Evolutionary conservation across 306 rosid species (phyloP).

Genomic region (Echinosophora koreensis): DNA sequence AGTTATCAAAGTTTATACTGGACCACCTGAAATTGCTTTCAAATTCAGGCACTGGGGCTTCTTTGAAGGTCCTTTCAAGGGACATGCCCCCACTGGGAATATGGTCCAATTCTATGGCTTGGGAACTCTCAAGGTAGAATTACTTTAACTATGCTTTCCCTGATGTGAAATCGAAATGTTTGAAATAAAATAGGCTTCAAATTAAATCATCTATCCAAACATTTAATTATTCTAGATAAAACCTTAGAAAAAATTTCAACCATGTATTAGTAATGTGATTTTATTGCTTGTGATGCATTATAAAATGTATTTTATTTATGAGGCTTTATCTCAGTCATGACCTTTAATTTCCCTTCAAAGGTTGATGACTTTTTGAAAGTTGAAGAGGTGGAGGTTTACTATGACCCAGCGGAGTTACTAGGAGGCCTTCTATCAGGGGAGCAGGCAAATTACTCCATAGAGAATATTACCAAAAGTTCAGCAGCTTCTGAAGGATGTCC

Average conservation of each 20-base stretch:
- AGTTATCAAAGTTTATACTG: slow-evolving; percentile 66
- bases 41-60: slow-evolving; percentile 91
- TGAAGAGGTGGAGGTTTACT: slow-evolving; percentile 78
- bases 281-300: background rate
- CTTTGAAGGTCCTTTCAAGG: slow-evolving; percentile 81
- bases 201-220: background rate
- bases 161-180: background rate
- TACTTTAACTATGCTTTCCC: background rate
- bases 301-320: background rate
- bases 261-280: background rate
- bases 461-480: slow-evolving; percentile 36
- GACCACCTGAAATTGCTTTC: slow-evolving; percentile 76
- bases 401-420: slow-evolving; percentile 74
- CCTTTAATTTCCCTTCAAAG: slow-evolving; percentile 40
- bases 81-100: slow-evolving; percentile 67
- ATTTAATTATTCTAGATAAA: background rate
- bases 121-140: slow-evolving; percentile 74
- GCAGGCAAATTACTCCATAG: background rate
- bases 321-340: slow-evolving; percentile 23
- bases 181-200: background rate
- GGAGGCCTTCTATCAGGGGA: slow-evolving; percentile 65
- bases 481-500: slow-evolving; percentile 50
- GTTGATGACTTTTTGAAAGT: slow-evolving; percentile 68
- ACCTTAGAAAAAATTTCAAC: background rate
- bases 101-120: slow-evolving; percentile 68